Evolutionary conservation across 352 stramenopile genomes (phyloP).

Genomic region (Poterioochromonas sp.): DNA sequence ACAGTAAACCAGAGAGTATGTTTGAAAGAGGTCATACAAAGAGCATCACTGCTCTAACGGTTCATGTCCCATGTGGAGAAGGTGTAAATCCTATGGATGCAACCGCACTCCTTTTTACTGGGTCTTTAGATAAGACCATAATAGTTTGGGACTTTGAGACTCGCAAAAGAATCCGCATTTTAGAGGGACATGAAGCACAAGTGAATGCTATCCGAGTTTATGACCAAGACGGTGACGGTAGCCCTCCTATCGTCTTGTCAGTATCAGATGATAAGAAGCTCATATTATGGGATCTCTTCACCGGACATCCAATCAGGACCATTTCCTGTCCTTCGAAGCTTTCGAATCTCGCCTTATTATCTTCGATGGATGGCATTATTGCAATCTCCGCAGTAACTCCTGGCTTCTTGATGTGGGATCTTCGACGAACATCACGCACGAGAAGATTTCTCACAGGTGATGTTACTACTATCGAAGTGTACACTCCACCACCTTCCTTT

Average conservation of each 20-base stretch:
- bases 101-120: slow-evolving; percentile 69
- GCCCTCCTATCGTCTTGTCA: slow-evolving; percentile 84
- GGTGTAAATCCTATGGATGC: too few species aligned
- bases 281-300: slow-evolving; percentile 2
- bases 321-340: neutral
- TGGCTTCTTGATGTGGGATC: too few species aligned
- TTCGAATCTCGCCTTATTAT: neutral
- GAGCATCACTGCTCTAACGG: too few species aligned
- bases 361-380: neutral
- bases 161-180: slow-evolving; percentile 77
- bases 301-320: neutral
- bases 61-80: too few species aligned
- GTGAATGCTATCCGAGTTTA: slow-evolving; percentile 87
- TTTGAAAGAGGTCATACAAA: too few species aligned
- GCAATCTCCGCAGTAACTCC: too few species aligned
- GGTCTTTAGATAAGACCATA: slow-evolving; percentile 76
- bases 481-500: too few species aligned
- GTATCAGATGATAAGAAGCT: slow-evolving; percentile 60
- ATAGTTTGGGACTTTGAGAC: slow-evolving; percentile 88
- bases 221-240: slow-evolving; percentile 74
- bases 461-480: neutral
- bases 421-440: neutral
- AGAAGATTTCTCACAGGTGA: neutral
- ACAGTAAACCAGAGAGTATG: too few species aligned
- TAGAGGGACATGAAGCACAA: slow-evolving; percentile 81